A percentile compares a stretch with the other conserved stretches of the same genome.
Evolutionary conservation across 1,284 basidiomycete genomes (phyloP).

Genomic region (Ustilago sp.): DNA sequence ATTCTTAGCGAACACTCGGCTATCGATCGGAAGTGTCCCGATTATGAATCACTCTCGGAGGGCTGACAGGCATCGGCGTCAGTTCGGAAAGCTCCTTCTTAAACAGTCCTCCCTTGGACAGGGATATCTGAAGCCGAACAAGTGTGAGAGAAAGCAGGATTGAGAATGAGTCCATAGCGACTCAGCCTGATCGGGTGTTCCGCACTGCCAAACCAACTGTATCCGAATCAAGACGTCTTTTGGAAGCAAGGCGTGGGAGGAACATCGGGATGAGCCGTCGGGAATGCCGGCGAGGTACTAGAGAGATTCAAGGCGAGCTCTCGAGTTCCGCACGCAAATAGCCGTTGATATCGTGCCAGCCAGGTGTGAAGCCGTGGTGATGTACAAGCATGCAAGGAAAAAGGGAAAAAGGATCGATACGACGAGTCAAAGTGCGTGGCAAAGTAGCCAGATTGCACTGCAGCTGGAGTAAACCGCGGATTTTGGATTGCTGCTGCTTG

Average conservation of each 20-base stretch:
- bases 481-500: constrained; percentile 11
- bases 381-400: constrained; percentile 5
- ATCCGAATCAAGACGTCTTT: background rate
- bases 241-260: background rate
- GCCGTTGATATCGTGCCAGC: background rate
- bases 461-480: background rate
- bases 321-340: background rate
- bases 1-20: background rate
- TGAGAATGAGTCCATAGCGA: background rate
- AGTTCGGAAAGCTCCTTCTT: too few relatives aligned
- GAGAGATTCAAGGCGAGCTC: background rate
- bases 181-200: background rate
- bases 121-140: background rate
- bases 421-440: constrained; percentile 9
- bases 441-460: background rate
- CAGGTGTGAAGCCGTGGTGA: background rate
- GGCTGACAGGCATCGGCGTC: too few relatives aligned
- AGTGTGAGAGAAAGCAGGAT: background rate
- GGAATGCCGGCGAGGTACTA: background rate
- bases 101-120: background rate
- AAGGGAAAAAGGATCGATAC: constrained; percentile 17
- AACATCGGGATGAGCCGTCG: constrained; percentile 1
- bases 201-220: background rate
- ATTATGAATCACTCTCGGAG: background rate
- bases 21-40: background rate